Conservation (phyloP, 202 grass and related monocot genomes). For the Bolboschoenoplectus hybrid region DNA sequence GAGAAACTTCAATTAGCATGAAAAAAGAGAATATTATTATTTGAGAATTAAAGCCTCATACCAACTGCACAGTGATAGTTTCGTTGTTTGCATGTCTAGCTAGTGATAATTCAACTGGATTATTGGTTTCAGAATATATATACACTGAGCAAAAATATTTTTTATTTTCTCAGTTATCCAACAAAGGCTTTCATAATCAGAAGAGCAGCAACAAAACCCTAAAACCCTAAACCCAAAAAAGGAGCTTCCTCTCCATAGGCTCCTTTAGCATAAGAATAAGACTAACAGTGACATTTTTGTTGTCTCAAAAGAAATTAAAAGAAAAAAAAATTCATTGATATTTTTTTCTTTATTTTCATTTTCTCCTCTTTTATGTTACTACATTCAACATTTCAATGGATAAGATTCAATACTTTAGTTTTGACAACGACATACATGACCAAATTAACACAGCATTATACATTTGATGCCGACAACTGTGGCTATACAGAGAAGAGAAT, state of each 20-base stretch:
- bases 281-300: not conserved
- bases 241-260: too few relatives aligned
- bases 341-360: not conserved
- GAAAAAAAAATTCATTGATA: not conserved
- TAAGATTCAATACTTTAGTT: not conserved
- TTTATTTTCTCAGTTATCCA: not conserved
- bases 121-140: conserved; percentile 5
- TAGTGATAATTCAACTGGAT: not conserved
- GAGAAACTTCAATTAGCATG: not conserved
- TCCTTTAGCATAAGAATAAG: too few relatives aligned
- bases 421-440: not conserved
- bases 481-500: not conserved
- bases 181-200: not conserved
- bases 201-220: not conserved
- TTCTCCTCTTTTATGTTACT: not conserved
- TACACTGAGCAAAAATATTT: not conserved
- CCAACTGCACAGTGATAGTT: not conserved
- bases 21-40: not conserved
- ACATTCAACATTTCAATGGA: not conserved
- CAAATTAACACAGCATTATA: not conserved
- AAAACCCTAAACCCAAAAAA: not conserved
- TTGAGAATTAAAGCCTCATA: not conserved
- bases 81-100: not conserved
- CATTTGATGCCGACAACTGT: not conserved
- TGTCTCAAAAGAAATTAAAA: not conserved